Evolutionary conservation across 208 protist genomes (phyloP).

Genomic region (Lotmaria passim): DNA sequence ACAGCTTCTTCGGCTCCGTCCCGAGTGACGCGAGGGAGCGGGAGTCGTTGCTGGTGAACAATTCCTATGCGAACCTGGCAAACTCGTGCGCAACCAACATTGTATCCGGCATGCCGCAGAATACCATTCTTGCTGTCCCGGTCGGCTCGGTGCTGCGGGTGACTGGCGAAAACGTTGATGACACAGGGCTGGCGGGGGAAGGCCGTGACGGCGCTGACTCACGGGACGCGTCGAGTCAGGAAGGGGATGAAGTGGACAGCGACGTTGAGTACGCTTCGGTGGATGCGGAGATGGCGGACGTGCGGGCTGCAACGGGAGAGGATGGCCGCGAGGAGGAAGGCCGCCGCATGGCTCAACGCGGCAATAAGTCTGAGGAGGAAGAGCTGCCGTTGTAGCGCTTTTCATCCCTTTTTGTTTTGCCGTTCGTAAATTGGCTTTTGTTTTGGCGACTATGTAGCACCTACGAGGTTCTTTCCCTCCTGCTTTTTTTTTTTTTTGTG

Average conservation of each 20-base stretch:
- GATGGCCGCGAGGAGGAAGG: constrained; percentile 9
- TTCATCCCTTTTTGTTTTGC: constrained; percentile 8
- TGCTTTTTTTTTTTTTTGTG: not conserved
- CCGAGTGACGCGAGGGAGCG: constrained; percentile 13
- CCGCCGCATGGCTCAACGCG: constrained; percentile 12
- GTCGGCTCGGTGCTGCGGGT: not conserved
- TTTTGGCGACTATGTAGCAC: too few relatives aligned
- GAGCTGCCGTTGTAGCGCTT: constrained; percentile 14
- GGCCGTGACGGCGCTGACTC: constrained; percentile 11
- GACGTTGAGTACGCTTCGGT: constrained; percentile 17
- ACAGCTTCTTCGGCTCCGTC: constrained; percentile 26
- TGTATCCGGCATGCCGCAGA: constrained; percentile 37
- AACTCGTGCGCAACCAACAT: constrained; percentile 53
- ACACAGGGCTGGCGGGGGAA: not conserved
- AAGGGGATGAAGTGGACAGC: constrained; percentile 26
- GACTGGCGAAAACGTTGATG: not conserved
- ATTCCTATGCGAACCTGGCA: constrained; percentile 53
- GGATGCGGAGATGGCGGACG: constrained; percentile 17
- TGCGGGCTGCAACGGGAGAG: not conserved
- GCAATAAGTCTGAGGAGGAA: constrained; percentile 12
- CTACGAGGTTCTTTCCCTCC: not conserved
- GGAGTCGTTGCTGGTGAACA: constrained; percentile 36
- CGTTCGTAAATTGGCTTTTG: not conserved
- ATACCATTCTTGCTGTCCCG: constrained; percentile 35
- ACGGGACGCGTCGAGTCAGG: constrained; percentile 33